phyloP scores from a whole-genome alignment of 768 basidiomycete species.

The Trametopsis cervina region DNA sequence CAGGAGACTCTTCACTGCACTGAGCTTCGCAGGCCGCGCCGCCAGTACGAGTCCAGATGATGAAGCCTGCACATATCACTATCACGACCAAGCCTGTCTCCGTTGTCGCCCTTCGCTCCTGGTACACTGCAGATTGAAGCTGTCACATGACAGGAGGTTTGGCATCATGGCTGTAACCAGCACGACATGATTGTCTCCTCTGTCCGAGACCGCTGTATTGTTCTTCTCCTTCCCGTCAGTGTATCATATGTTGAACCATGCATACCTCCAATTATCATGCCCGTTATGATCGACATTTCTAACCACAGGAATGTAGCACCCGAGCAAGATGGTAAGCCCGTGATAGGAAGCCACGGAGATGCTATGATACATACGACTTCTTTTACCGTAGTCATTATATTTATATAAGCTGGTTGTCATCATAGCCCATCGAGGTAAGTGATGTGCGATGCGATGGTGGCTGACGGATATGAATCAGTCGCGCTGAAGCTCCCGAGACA shows the following conservation, averaged over 20 bases:
- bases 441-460: neutral
- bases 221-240: neutral
- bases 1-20: too few relatives aligned
- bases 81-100: constrained; percentile 3
- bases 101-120: neutral
- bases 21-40: neutral
- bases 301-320: too few relatives aligned
- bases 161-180: neutral
- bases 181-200: neutral
- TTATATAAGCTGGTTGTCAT: too few relatives aligned
- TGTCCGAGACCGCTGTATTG: neutral
- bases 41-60: neutral
- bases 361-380: too few relatives aligned
- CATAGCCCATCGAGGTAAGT: too few relatives aligned
- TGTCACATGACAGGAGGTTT: neutral
- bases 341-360: too few relatives aligned
- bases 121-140: neutral
- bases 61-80: constrained; percentile 4
- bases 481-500: neutral
- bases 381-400: too few relatives aligned
- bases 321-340: too few relatives aligned
- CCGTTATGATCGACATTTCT: too few relatives aligned
- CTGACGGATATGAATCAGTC: neutral
- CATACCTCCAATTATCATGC: too few relatives aligned
- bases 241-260: too few relatives aligned